Conservation (phyloP, 31 red algal genomes). For the Asparagopsis taxiformis region DNA sequence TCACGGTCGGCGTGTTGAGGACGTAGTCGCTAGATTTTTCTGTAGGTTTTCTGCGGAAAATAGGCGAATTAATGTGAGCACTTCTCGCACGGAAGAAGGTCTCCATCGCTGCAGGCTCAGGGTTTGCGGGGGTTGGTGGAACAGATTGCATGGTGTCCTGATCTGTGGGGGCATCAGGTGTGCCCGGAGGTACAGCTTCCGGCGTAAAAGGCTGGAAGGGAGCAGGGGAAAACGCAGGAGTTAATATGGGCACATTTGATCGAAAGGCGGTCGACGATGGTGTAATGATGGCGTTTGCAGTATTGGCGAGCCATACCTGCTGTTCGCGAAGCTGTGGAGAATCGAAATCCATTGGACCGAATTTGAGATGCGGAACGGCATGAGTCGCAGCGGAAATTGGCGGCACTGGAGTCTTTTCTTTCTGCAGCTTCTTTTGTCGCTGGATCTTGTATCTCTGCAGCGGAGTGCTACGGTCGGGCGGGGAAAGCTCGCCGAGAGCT, state of each 20-base stretch:
- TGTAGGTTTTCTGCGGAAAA: neutral
- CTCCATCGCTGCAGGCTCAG: neutral
- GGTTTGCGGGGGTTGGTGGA: neutral
- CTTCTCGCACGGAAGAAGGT: conserved; percentile 1
- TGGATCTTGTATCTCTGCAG: neutral
- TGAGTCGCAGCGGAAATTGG: neutral
- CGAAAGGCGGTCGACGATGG: neutral
- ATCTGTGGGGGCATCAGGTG: neutral
- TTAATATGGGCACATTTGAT: neutral
- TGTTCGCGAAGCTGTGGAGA: neutral
- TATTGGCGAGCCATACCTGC: neutral
- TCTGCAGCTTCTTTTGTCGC: neutral
- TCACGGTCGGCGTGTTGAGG: neutral
- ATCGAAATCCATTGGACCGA: neutral
- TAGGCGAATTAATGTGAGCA: neutral
- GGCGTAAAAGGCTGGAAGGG: neutral
- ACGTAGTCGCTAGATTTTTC: neutral
- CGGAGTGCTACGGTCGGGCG: neutral
- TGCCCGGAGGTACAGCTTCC: neutral
- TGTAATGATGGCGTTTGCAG: neutral
- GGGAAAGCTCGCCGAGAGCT: neutral
- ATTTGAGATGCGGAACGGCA: neutral
- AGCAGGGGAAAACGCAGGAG: neutral
- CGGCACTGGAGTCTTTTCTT: neutral
- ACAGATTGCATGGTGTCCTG: neutral